Percentiles rank a stretch among this genome's conserved stretches.
phyloP scores from a whole-genome alignment of 495 filamentous ascomycete species.

The Podospora didyma region DNA sequence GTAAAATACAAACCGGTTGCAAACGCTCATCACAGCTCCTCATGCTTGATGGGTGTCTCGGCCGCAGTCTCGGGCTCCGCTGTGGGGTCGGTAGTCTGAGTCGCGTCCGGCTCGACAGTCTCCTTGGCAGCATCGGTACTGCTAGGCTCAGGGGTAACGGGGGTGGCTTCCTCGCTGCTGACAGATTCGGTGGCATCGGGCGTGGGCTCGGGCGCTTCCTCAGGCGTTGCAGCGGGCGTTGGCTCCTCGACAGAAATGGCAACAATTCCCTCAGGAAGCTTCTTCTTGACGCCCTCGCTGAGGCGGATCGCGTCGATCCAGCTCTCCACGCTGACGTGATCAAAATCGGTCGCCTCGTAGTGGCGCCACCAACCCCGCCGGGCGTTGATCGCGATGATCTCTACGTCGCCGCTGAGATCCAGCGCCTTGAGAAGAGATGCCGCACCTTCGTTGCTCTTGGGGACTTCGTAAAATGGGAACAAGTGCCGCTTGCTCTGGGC shows the following conservation, averaged over 20 bases:
- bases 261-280: conserved; percentile 71
- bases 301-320: conserved; percentile 88
- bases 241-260: conserved; percentile 51
- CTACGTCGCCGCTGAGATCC: conserved; percentile 52
- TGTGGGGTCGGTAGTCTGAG: conserved; percentile 25
- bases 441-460: conserved; percentile 56
- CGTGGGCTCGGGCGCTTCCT: conserved; percentile 32
- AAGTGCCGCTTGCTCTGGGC: conserved; percentile 57
- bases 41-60: conserved; percentile 29
- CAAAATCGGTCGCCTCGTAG: conserved; percentile 57
- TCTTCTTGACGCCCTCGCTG: conserved; percentile 78
- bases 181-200: conserved; percentile 35
- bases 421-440: conserved; percentile 56
- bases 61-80: conserved; percentile 28
- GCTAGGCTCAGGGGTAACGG: conserved; percentile 36
- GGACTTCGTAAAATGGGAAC: conserved; percentile 79
- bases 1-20: not conserved
- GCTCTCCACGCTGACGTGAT: conserved; percentile 59
- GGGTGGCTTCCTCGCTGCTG: conserved; percentile 20
- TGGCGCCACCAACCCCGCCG: conserved; percentile 81
- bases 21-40: conserved; percentile 38
- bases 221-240: conserved; percentile 31
- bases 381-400: conserved; percentile 79
- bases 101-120: conserved; percentile 21
- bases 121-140: conserved; percentile 23